These are phyloP conservation scores for Fraxinus dipetala DNA, from an alignment of 305 asterid species.

Conservation along the genomic window DNA sequence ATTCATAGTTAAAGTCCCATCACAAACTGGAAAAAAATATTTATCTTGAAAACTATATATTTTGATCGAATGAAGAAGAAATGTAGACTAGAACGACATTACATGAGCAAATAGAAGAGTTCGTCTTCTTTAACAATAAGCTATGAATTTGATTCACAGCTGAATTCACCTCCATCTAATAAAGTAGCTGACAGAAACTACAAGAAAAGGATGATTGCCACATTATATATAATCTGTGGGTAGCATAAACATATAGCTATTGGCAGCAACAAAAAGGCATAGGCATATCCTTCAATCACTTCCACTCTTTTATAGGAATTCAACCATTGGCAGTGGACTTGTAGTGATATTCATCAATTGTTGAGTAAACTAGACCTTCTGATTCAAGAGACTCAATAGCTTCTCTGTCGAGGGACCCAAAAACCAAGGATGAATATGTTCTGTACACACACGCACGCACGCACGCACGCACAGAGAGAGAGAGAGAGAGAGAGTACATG, in stretches of 20 bases:
- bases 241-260: background rate
- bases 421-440: slow-evolving; percentile 20
- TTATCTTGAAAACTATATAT: background rate
- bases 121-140: background rate
- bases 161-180: background rate
- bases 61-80: background rate
- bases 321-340: slow-evolving; percentile 65
- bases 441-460: slow-evolving; percentile 2
- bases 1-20: background rate
- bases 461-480: background rate
- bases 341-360: slow-evolving; percentile 68
- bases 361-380: slow-evolving; percentile 64
- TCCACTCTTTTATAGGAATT: slow-evolving; percentile 18
- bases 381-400: slow-evolving; percentile 55
- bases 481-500: slow-evolving; percentile 37
- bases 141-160: background rate
- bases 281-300: background rate
- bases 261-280: background rate
- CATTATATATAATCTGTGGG: background rate
- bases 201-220: background rate
- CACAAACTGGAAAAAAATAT: background rate
- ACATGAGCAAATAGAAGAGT: background rate
- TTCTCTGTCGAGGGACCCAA: slow-evolving; percentile 42
- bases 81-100: background rate
- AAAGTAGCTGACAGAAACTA: background rate